Conservation (phyloP, 2,329 filamentous ascomycete species). For the Apiospora pterosperma region DNA sequence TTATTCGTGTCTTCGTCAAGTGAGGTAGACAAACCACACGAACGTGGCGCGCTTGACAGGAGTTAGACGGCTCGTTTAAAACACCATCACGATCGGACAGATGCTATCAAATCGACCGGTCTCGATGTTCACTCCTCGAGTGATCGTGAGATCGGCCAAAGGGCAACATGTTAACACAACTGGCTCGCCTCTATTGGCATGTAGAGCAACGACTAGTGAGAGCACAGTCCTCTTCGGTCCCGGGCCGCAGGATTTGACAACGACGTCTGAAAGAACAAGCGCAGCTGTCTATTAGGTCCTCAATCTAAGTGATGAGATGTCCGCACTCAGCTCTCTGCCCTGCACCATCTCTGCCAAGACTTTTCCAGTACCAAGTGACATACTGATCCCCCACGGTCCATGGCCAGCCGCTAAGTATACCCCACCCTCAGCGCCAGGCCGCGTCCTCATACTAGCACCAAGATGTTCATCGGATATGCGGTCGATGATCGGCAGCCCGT, state of each 20-base stretch:
- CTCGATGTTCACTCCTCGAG: neutral
- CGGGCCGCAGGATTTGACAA: neutral
- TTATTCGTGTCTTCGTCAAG: neutral
- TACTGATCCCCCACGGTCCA: conserved; percentile 70
- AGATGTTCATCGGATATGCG: conserved; percentile 55
- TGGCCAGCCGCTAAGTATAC: conserved; percentile 71
- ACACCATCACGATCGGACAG: neutral
- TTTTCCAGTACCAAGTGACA: conserved; percentile 65
- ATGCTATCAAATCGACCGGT: neutral
- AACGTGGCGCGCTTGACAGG: neutral
- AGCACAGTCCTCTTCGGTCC: neutral
- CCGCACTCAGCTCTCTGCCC: conserved; percentile 53
- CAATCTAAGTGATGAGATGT: conserved; percentile 50
- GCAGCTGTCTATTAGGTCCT: neutral
- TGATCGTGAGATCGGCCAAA: too few species aligned
- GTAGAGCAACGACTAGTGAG: neutral
- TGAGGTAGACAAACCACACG: neutral
- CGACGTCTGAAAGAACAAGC: neutral
- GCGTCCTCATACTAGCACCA: conserved; percentile 42
- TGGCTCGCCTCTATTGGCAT: neutral
- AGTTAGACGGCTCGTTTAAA: neutral
- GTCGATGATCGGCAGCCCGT: conserved; percentile 61
- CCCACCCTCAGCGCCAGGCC: conserved; percentile 47
- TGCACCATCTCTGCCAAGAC: conserved; percentile 69
- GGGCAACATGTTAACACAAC: too few species aligned